Percentiles rank a stretch among this genome's conserved stretches.
Evolutionary conservation across 768 basidiomycete species (phyloP).

Genomic region (Mycena latifolia): DNA sequence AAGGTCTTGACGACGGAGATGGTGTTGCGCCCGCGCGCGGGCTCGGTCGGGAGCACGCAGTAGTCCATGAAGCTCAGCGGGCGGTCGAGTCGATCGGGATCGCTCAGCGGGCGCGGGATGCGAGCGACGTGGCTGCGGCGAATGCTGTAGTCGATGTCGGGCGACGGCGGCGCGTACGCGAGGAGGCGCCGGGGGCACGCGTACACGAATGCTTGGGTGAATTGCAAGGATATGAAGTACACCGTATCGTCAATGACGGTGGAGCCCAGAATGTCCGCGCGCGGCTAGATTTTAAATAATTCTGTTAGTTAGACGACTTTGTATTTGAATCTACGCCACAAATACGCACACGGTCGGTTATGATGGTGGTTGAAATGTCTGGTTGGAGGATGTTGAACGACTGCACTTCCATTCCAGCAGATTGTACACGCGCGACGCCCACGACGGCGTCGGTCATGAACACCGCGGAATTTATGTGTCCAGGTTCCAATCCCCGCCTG

Average conservation of each 20-base stretch:
- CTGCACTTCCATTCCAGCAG: constrained; percentile 14
- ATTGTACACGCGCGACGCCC: constrained; percentile 10
- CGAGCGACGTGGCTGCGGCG: constrained; percentile 35
- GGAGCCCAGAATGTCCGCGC: constrained; percentile 8
- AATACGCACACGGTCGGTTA: constrained; percentile 20
- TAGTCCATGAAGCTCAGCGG: not conserved
- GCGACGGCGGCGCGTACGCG: not conserved
- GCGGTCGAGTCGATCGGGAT: not conserved
- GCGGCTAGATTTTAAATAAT: constrained; percentile 1
- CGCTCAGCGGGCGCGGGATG: constrained; percentile 15
- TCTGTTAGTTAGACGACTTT: not conserved
- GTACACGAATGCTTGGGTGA: constrained; percentile 24
- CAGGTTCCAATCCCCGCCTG: not conserved
- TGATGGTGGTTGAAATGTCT: not conserved
- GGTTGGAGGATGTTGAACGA: constrained; percentile 19
- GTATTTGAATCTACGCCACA: not conserved
- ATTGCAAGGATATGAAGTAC: constrained; percentile 15
- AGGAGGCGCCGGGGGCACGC: constrained; percentile 29
- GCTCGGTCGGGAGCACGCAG: constrained; percentile 31
- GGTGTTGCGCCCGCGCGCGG: constrained; percentile 24
- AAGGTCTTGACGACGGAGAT: constrained; percentile 20
- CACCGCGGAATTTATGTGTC: not conserved
- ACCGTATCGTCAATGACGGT: constrained; percentile 23
- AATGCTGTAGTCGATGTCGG: constrained; percentile 23
- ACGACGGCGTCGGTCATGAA: constrained; percentile 17